These are phyloP conservation scores for Debaryomyces prosopidis DNA, from an alignment of 805 yeast species.

Conservation along the genomic window DNA sequence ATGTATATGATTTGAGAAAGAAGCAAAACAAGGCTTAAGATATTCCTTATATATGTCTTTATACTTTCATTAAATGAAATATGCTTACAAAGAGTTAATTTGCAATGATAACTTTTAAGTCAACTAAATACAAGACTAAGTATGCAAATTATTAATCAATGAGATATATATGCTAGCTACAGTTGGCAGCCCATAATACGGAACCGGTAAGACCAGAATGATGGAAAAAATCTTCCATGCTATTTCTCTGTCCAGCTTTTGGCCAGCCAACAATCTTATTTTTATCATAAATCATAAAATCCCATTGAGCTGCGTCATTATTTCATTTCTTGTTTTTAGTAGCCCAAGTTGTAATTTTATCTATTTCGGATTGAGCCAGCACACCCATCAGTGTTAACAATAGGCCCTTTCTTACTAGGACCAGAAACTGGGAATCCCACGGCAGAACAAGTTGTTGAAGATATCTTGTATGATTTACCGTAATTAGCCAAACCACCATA, in stretches of 20 bases:
- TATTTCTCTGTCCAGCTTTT: constrained; percentile 8
- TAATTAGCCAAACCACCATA: constrained; percentile 22
- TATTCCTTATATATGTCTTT: background rate
- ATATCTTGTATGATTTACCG: constrained; percentile 15
- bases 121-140: too few relatives aligned
- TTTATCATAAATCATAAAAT: constrained; percentile 14
- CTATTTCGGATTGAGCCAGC: background rate
- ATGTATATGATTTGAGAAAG: constrained; percentile 35
- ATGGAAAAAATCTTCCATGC: constrained; percentile 9
- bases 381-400: background rate
- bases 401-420: constrained; percentile 1
- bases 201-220: constrained; percentile 16
- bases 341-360: constrained; percentile 6
- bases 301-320: constrained; percentile 14
- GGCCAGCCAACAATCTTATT: constrained; percentile 18
- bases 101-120: background rate
- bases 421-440: constrained; percentile 15
- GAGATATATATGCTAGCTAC: constrained; percentile 1
- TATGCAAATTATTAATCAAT: background rate
- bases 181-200: constrained; percentile 15
- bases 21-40: constrained; percentile 24
- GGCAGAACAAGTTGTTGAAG: constrained; percentile 9
- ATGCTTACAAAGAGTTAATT: background rate
- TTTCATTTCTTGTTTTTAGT: constrained; percentile 11
- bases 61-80: background rate